Evolutionary conservation across 805 yeast species (phyloP), one percentile per base, ranked within the genome.

Genomic region (Hanseniaspora lindneri): DNA sequence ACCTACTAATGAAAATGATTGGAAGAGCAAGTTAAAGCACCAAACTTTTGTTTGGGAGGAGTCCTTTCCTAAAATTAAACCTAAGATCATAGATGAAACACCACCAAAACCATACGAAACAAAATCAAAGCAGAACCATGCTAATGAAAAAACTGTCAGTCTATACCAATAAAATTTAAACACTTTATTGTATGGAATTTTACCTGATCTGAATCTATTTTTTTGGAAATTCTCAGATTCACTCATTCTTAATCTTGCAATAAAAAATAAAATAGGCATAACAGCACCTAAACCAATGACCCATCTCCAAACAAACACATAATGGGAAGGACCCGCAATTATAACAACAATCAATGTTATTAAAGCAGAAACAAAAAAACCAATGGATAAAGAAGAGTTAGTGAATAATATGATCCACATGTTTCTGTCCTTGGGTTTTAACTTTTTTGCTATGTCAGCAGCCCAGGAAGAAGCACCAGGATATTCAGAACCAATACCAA

Each of bases 91-190:
- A 16, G 87, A 68, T 6, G 95, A 83, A 66, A 81, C 87, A 58
- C 83, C 76, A 58, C 94, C 88, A 62, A 85, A 87, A 0, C 95
- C 85, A 65, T 87, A 88, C 11, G 79, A 76, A 36, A 87, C 79
- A 65, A 88, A 86, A 66, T 89, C 95, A 62, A 89, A 89, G 57
- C 85, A 70, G 69, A 85, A 87, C 97, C 97, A 88, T 57, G 88
- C 76, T 44, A 83, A 57, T 3, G 88, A 69, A 28, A 86, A 83
- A 42, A 84, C 67, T 10, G 69, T 39, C 51, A 87, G 67, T 62
- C 96, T 76, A 57, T 80, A 80, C 83, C 95, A 82, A 67, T 89
- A 88, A 62, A 78, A 84, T 64, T 82, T 85, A 57, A 86, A 52
- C 43, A 81, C 73, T 28, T 79, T 67, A 66, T 73, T 60, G 66